Base-by-base conservation (phyloP, 2,329 filamentous ascomycete genomes). In the Kalaharituber pfeilii region DNA sequence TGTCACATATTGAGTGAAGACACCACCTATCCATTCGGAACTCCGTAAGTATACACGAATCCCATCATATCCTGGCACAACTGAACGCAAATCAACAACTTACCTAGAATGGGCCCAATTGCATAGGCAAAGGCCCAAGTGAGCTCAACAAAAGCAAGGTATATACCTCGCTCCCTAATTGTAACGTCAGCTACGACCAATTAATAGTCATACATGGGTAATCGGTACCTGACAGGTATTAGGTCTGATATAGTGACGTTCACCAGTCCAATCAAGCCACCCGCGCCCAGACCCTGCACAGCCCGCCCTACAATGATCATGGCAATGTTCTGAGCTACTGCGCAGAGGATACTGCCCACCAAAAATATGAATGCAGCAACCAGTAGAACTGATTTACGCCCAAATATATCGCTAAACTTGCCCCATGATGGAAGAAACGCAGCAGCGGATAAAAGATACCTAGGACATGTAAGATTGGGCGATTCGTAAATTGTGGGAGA, bases 71-170 rank as follows among this genome's bases (percentile, higher is more conserved):
- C n/a, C n/a, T n/a, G n/a, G n/a, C n/a, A n/a, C n/a, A n/a, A n/a
- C n/a, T n/a, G n/a, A n/a, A n/a, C 20, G 13, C 30, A 36, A 50
- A 54, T 2, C 5, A 39, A 39, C 2, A 39, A 5, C 4, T 39
- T 18, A 22, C 42, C 42, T 13, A 85, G 69, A 1, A 81, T 69
- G 0, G 81, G 82, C 0, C 82, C 82, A n/a, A 83, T 67, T 0
- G 75, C 76, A 30, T 73, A 75, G 2, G 81, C 80, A 20, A 82
- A 65, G 1, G 79, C 79, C 82, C 82, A 80, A 0, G 83, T 76
- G 51, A 80, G 72, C 3, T 79, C 79, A 53, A 82, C 75, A 49
- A 84, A 67, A 0, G 80, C 75, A 18, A 65, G 49, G 33, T 65
- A 65, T 25, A 61, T 45, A 9, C 57, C 62, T 50, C 62, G 59